Evolutionary conservation across 768 basidiomycete genomes (phyloP).

Genomic region (Clathrus columnatus): DNA sequence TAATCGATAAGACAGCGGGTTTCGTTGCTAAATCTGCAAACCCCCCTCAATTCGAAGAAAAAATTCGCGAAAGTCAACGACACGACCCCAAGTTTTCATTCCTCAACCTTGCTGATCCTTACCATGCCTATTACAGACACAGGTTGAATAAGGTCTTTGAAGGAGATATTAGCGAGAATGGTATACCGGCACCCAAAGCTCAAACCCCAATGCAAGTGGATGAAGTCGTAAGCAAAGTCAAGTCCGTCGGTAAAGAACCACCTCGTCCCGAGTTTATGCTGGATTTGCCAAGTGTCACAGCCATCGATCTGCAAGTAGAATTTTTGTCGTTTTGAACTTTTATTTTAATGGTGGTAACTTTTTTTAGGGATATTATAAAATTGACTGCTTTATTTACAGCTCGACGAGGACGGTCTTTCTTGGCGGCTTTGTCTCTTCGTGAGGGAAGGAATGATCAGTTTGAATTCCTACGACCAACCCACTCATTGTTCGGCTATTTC

Average conservation of each 20-base stretch:
- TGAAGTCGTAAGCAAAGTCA: constrained; percentile 27
- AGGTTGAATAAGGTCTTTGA: constrained; percentile 75
- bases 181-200: constrained; percentile 10
- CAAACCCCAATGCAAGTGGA: constrained; percentile 27
- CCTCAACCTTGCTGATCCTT: constrained; percentile 93
- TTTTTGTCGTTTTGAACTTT: background rate
- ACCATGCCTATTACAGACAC: constrained; percentile 96
- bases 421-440: constrained; percentile 71
- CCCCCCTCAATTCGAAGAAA: constrained; percentile 89
- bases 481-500: constrained; percentile 94
- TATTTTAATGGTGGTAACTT: constrained; percentile 2
- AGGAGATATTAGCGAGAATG: constrained; percentile 56
- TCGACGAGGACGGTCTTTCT: constrained; percentile 78
- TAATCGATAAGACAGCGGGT: constrained; percentile 90
- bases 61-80: constrained; percentile 94
- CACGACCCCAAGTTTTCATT: constrained; percentile 98
- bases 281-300: constrained; percentile 78
- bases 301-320: constrained; percentile 82
- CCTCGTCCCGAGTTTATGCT: constrained; percentile 75
- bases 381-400: constrained; percentile 95
- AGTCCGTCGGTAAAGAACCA: constrained; percentile 34
- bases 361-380: constrained; percentile 82
- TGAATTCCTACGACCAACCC: constrained; percentile 91
- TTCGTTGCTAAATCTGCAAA: constrained; percentile 93
- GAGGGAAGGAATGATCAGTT: constrained; percentile 98